phyloP scores from a whole-genome alignment of 2,329 filamentous ascomycete species.

The Botryotinia narcissicola region DNA sequence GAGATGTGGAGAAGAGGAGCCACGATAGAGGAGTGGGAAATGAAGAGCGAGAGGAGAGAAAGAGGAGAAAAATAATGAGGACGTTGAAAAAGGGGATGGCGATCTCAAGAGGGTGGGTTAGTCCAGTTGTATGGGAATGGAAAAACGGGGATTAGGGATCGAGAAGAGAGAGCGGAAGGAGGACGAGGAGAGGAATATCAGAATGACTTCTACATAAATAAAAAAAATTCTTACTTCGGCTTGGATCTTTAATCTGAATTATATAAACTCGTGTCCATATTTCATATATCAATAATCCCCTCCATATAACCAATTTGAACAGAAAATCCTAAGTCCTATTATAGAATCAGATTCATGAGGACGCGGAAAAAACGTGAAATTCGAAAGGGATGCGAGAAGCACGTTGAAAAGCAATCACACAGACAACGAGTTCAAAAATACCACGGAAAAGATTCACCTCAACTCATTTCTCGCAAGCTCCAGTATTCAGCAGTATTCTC shows the following conservation, averaged over 20 bases:
- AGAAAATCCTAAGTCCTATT: not conserved
- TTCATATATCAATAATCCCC: not conserved
- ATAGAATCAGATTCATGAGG: not conserved
- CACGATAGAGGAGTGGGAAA: too few species aligned
- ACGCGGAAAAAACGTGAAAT: not conserved
- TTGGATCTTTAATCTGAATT: accelerated
- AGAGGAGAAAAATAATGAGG: not conserved
- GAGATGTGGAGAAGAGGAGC: too few species aligned
- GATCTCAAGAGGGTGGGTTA: not conserved
- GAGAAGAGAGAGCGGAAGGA: accelerated
- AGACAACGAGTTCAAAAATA: not conserved
- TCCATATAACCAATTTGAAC: not conserved
- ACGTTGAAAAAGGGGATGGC: accelerated
- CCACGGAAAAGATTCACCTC: not conserved
- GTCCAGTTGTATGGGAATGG: not conserved
- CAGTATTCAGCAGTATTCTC: not conserved
- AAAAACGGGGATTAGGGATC: too few species aligned
- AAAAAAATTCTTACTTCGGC: not conserved
- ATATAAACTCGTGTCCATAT: not conserved
- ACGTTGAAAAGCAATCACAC: not conserved
- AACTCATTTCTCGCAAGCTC: not conserved
- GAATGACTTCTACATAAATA: not conserved
- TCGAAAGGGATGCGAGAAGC: too few species aligned
- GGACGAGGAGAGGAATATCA: not conserved
- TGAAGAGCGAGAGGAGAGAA: too few species aligned